These are phyloP conservation scores for Oryza officinalis DNA, from an alignment of 176 grass and related monocot genomes.

Conservation along the genomic window DNA sequence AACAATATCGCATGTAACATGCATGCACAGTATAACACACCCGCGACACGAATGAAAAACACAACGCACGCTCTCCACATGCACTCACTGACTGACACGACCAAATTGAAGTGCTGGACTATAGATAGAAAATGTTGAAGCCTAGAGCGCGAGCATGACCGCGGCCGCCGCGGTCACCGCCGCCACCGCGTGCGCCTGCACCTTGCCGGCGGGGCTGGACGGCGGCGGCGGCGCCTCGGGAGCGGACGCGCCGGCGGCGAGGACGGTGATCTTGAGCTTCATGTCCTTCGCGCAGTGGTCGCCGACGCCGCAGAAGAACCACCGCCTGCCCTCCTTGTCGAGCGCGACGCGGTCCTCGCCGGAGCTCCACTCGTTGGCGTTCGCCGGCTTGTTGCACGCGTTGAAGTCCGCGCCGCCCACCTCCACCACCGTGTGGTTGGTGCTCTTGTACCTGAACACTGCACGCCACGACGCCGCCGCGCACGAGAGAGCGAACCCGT, in stretches of 20 bases:
- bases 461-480: background rate
- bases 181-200: background rate
- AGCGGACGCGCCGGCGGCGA: background rate
- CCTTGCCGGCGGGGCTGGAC: conserved; percentile 11
- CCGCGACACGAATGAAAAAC: background rate
- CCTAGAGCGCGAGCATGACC: conserved; percentile 41
- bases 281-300: conserved; percentile 38
- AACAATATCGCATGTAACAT: background rate
- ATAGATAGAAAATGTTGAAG: background rate
- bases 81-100: background rate
- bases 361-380: background rate
- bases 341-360: conserved; percentile 44
- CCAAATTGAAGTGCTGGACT: background rate
- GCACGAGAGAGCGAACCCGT: no score
- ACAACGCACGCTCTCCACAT: background rate
- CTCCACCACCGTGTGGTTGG: conserved; percentile 36
- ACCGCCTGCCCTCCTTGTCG: conserved; percentile 6
- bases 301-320: conserved; percentile 51
- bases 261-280: conserved; percentile 49
- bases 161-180: background rate
- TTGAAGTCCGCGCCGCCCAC: conserved; percentile 33
- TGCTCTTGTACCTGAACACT: conserved; percentile 56
- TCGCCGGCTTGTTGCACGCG: background rate
- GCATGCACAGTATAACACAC: background rate
- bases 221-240: background rate